phyloP scores from a whole-genome alignment of 805 yeast genomes.

The Metschnikowia corniflorae region DNA sequence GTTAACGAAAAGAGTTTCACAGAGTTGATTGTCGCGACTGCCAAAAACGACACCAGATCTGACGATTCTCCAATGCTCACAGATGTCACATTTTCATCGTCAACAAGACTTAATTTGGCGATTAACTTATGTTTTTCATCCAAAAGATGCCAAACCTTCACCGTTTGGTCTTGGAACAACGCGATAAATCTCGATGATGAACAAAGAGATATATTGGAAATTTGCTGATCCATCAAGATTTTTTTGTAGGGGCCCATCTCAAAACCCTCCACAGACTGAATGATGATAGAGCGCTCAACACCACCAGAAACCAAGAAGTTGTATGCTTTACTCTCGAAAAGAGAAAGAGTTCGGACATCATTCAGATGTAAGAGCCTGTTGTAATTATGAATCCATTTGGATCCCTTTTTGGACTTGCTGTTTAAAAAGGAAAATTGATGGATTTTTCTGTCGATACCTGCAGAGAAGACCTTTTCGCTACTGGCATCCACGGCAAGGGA shows the following conservation, averaged over 20 bases:
- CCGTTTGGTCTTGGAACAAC: slow-evolving; percentile 78
- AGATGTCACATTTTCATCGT: slow-evolving; percentile 74
- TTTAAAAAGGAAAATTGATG: slow-evolving; percentile 59
- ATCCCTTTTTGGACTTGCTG: slow-evolving; percentile 20
- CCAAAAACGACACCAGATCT: slow-evolving; percentile 56
- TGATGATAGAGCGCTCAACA: slow-evolving; percentile 66
- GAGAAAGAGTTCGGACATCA: slow-evolving; percentile 75
- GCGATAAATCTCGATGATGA: slow-evolving; percentile 49
- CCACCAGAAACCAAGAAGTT: slow-evolving; percentile 80
- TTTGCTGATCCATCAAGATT: slow-evolving; percentile 59
- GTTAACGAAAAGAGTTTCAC: slow-evolving; percentile 65
- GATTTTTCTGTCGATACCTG: slow-evolving; percentile 92
- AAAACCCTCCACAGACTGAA: slow-evolving; percentile 65
- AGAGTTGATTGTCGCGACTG: slow-evolving; percentile 65
- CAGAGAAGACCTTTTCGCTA: slow-evolving; percentile 70
- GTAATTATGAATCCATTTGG: slow-evolving; percentile 72
- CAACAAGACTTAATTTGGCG: slow-evolving; percentile 60
- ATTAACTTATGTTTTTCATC: slow-evolving; percentile 52
- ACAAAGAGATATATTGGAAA: slow-evolving; percentile 49
- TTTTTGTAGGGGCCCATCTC: slow-evolving; percentile 69
- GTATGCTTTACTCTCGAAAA: slow-evolving; percentile 64
- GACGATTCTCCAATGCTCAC: slow-evolving; percentile 54
- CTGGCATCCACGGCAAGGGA: slow-evolving; percentile 58
- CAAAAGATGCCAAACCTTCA: slow-evolving; percentile 74
- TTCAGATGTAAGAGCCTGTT: slow-evolving; percentile 81